phyloP scores from a whole-genome alignment of 352 stramenopile genomes.

The Saprolegnia parasitica region DNA sequence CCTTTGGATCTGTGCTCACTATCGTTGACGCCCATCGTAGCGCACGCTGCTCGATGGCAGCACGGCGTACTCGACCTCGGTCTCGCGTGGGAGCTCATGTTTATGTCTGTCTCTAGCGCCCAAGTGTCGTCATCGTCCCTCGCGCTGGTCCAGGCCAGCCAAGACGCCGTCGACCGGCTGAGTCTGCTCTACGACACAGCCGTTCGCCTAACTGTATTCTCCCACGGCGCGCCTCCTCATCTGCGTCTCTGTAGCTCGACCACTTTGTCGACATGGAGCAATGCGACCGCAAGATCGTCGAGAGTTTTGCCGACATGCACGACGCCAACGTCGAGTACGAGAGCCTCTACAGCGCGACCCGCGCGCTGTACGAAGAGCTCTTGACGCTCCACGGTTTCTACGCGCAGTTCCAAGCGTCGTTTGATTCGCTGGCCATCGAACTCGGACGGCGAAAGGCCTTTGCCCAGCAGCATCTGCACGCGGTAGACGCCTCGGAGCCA shows the following conservation, averaged over 20 bases:
- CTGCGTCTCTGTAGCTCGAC: conserved; percentile 35
- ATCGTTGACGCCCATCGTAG: too few species aligned
- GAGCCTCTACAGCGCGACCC: conserved; percentile 52
- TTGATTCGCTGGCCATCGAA: conserved; percentile 51
- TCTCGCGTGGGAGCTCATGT: conserved; percentile 31
- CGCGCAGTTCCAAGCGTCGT: conserved; percentile 66
- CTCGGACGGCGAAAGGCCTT: conserved; percentile 52
- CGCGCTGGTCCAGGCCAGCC: conserved; percentile 27
- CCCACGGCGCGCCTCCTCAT: too few species aligned
- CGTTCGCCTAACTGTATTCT: too few species aligned
- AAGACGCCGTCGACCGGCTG: background rate
- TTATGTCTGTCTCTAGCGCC: conserved; percentile 23
- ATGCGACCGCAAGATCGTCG: conserved; percentile 68
- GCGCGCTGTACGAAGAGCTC: conserved; percentile 75
- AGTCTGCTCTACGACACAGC: conserved; percentile 20
- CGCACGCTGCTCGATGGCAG: too few species aligned
- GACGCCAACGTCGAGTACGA: conserved; percentile 75
- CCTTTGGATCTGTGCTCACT: background rate
- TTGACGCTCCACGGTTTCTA: conserved; percentile 77
- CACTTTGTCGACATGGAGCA: conserved; percentile 88
- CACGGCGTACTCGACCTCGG: too few species aligned
- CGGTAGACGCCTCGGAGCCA: conserved; percentile 42
- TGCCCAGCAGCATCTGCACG: conserved; percentile 43
- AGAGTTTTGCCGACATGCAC: conserved; percentile 82
- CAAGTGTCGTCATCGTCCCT: background rate